phyloP scores from a whole-genome alignment of 306 rosid species.

The Neltuma alba region DNA sequence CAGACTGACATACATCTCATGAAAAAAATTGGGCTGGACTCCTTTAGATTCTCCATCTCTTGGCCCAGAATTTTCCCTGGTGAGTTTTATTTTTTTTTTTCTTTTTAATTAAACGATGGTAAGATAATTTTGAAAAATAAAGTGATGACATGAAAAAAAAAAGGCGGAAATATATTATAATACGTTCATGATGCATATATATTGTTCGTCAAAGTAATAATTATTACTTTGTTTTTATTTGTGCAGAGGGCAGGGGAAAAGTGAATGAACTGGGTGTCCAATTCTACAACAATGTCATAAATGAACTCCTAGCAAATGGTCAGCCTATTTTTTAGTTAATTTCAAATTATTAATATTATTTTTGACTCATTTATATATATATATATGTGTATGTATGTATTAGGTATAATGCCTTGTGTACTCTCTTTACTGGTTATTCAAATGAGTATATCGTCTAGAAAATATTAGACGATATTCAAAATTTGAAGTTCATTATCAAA shows the following conservation, averaged over 20 bases:
- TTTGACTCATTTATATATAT: not conserved
- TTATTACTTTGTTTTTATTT: not conserved
- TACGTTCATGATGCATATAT: too few species aligned
- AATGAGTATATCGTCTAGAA: too few species aligned
- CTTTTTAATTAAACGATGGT: not conserved
- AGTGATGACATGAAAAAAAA: not conserved
- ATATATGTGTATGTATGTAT: too few species aligned
- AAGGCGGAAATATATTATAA: not conserved
- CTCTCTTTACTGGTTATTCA: conserved; percentile 56
- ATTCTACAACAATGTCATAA: conserved; percentile 58
- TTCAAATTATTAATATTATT: not conserved
- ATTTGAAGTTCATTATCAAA: too few species aligned
- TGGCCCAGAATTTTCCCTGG: conserved; percentile 62
- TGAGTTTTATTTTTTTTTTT: not conserved
- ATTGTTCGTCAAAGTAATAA: too few species aligned
- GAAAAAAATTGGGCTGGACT: conserved; percentile 57
- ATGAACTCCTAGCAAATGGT: conserved; percentile 58
- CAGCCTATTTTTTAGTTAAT: not conserved
- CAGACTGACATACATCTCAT: conserved; percentile 49
- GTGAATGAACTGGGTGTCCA: conserved; percentile 45
- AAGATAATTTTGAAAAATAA: not conserved
- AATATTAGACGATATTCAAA: too few species aligned
- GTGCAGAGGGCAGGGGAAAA: conserved; percentile 45
- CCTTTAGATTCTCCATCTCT: conserved; percentile 61
- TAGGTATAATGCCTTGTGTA: conserved; percentile 51